Percentiles rank a stretch among this genome's conserved stretches.
Conservation (phyloP, 805 yeast species). For the Teunomyces pallodes region DNA sequence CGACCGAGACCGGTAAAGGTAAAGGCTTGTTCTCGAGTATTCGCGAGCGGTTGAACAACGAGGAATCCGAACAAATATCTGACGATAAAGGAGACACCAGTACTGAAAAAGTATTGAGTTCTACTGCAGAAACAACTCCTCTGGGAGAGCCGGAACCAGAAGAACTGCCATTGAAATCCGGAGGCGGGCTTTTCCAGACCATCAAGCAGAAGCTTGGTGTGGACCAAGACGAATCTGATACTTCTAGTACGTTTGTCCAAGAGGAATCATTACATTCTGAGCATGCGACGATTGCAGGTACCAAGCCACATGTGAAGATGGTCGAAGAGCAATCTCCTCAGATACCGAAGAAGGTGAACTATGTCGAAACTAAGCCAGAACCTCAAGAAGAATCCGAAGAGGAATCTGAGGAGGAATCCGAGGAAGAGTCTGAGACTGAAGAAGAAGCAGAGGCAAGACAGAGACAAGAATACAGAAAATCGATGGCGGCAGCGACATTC, state of each 20-base stretch:
- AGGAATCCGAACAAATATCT: slow-evolving; percentile 6
- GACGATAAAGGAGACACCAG: slow-evolving; percentile 16
- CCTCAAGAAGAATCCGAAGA: slow-evolving; percentile 18
- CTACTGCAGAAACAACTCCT: slow-evolving; percentile 35
- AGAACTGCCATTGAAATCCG: slow-evolving; percentile 11
- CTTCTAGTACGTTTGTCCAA: not conserved
- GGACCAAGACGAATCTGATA: slow-evolving; percentile 2
- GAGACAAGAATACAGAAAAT: slow-evolving; percentile 44
- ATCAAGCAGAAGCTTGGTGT: slow-evolving; percentile 20
- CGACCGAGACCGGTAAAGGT: slow-evolving; percentile 13
- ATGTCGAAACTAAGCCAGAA: slow-evolving; percentile 10
- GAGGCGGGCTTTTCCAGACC: slow-evolving; percentile 33
- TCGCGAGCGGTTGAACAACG: slow-evolving; percentile 25
- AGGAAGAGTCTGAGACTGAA: slow-evolving; percentile 9
- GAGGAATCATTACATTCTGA: slow-evolving; percentile 1
- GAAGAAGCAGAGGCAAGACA: slow-evolving; percentile 37
- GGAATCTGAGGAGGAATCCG: slow-evolving; percentile 18
- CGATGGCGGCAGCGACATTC: slow-evolving; percentile 55
- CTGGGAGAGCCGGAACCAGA: slow-evolving; percentile 17
- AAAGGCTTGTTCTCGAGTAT: slow-evolving; percentile 36
- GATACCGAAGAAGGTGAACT: slow-evolving; percentile 8
- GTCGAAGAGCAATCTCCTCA: slow-evolving; percentile 4
- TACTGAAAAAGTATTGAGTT: slow-evolving; percentile 15
- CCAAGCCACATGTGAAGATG: not conserved
- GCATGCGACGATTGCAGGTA: not conserved